These are phyloP conservation scores for Ramaria sp. DNA, from an alignment of 768 basidiomycete genomes.

Conservation along the genomic window DNA sequence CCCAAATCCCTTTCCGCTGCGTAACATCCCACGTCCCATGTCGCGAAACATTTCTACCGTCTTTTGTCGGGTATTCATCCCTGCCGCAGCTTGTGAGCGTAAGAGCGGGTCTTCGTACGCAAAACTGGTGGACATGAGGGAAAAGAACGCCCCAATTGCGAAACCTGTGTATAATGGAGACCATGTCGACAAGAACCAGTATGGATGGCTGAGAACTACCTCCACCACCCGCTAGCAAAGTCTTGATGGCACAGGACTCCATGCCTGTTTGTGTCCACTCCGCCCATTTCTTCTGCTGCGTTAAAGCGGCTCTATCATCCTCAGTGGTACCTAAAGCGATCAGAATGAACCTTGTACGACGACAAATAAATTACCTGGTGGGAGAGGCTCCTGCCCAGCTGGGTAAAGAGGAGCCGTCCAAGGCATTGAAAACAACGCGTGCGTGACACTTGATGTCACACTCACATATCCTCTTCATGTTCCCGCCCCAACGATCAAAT, in stretches of 20 bases:
- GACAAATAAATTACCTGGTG: conserved; percentile 43
- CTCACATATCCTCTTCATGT: neutral
- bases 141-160: conserved; percentile 89
- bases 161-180: conserved; percentile 45
- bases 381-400: conserved; percentile 80
- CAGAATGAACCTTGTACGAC: neutral
- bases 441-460: conserved; percentile 4
- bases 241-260: conserved; percentile 84
- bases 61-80: conserved; percentile 57
- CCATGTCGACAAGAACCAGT: neutral
- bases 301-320: conserved; percentile 58
- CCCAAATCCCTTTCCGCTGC: conserved; percentile 82
- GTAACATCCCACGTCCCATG: conserved; percentile 90
- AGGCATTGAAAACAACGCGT: conserved; percentile 9
- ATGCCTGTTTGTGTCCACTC: conserved; percentile 56
- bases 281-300: conserved; percentile 72
- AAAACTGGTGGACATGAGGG: conserved; percentile 91
- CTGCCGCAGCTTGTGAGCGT: conserved; percentile 33
- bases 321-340: conserved; percentile 35
- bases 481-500: neutral
- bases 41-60: conserved; percentile 81
- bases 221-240: conserved; percentile 66
- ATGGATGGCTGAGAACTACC: conserved; percentile 35
- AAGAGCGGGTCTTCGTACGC: conserved; percentile 89
- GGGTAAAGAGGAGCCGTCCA: conserved; percentile 63